Conservation (phyloP, 2,329 filamentous ascomycete species). For the Macrophomina phaseolina region DNA sequence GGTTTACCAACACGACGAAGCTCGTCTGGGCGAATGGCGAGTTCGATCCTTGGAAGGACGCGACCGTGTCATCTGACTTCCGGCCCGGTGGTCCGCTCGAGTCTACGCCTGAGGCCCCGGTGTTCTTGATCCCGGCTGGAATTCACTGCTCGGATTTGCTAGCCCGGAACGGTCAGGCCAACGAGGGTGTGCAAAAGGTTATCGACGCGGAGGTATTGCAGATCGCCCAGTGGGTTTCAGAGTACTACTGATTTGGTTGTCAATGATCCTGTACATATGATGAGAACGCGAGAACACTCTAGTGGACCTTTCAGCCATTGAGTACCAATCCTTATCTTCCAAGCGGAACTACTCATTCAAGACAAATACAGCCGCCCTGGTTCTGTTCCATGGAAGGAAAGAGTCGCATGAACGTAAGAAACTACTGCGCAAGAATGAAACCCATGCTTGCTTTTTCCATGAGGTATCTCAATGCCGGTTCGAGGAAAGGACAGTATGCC, state of each 20-base stretch:
- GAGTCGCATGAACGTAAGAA: no score
- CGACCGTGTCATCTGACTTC: constrained; percentile 58
- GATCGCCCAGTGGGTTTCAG: constrained; percentile 60
- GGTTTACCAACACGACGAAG: constrained; percentile 59
- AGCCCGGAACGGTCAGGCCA: constrained; percentile 53
- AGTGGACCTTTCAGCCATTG: not conserved
- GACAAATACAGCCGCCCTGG: no score
- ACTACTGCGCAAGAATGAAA: no score
- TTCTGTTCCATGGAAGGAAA: no score
- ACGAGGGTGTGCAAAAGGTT: constrained; percentile 55
- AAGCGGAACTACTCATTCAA: not conserved
- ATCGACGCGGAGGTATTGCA: constrained; percentile 57
- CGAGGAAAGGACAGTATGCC: no score
- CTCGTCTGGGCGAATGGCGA: constrained; percentile 65
- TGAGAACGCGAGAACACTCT: not conserved
- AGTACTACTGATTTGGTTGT: constrained; percentile 41
- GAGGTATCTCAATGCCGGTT: no score
- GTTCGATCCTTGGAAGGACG: constrained; percentile 65
- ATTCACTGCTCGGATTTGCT: constrained; percentile 64
- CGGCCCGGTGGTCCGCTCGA: constrained; percentile 61
- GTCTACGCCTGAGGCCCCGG: constrained; percentile 54
- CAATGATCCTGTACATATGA: not conserved
- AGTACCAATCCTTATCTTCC: not conserved
- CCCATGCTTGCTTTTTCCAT: no score
- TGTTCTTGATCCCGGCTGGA: constrained; percentile 60